Evolutionary conservation across 2,329 filamentous ascomycete genomes (phyloP).

Genomic region (Aspergillus hortae): DNA sequence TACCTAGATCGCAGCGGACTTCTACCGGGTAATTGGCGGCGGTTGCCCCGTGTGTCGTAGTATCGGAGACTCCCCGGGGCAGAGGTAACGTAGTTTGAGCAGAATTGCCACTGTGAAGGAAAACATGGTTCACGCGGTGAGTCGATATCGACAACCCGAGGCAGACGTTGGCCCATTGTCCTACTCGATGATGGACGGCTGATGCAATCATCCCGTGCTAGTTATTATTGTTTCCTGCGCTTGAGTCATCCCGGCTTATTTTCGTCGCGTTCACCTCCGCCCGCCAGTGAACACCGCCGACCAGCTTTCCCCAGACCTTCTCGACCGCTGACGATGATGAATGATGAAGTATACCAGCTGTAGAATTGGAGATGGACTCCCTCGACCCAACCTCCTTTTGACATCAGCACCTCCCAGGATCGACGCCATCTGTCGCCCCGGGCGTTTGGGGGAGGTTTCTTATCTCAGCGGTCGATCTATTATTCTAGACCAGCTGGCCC

Average conservation of each 20-base stretch:
- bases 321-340: constrained; percentile 16
- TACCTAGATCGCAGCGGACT: too few relatives aligned
- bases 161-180: too few relatives aligned
- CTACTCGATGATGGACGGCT: too few relatives aligned
- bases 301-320: constrained; percentile 7
- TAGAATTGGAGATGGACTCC: constrained; percentile 9
- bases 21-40: too few relatives aligned
- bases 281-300: constrained; percentile 10
- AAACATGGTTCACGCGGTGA: too few relatives aligned
- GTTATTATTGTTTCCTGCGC: background rate
- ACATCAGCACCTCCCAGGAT: constrained; percentile 13
- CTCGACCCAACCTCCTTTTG: background rate
- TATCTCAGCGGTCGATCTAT: constrained; percentile 14
- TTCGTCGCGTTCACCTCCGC: constrained; percentile 16
- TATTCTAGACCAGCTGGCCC: constrained; percentile 17
- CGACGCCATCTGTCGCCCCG: constrained; percentile 11
- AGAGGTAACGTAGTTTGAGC: too few relatives aligned
- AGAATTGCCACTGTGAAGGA: too few relatives aligned
- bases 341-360: constrained; percentile 14
- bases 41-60: too few relatives aligned
- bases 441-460: constrained; percentile 8
- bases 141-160: too few relatives aligned
- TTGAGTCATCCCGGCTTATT: constrained; percentile 19
- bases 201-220: background rate
- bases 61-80: too few relatives aligned